phyloP scores from a whole-genome alignment of 208 protist genomes.

The Angomonas ambiguus region DNA sequence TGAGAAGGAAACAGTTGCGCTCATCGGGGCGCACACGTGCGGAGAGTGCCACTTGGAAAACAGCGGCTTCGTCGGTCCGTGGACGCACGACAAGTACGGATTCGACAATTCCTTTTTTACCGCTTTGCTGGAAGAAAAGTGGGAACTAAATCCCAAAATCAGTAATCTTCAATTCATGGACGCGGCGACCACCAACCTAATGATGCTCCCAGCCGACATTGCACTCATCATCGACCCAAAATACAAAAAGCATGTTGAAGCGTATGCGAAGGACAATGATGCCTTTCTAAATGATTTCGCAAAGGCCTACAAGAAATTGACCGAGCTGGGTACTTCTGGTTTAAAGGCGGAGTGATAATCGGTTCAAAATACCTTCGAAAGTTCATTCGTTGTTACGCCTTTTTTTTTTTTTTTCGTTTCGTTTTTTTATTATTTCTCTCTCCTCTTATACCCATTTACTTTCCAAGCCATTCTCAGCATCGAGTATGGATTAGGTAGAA shows the following conservation, averaged over 20 bases:
- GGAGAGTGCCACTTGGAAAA: constrained; percentile 86
- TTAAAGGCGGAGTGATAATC: constrained; percentile 22
- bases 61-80: constrained; percentile 86
- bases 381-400: background rate
- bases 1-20: constrained; percentile 92
- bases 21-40: constrained; percentile 90
- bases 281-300: constrained; percentile 87
- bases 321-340: constrained; percentile 44
- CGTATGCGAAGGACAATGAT: constrained; percentile 91
- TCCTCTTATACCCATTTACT: background rate
- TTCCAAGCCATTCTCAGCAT: background rate
- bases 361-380: constrained; percentile 9
- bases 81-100: constrained; percentile 84
- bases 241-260: constrained; percentile 77
- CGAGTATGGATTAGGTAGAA: background rate
- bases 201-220: constrained; percentile 93
- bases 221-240: constrained; percentile 73
- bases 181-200: constrained; percentile 63
- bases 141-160: constrained; percentile 62
- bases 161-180: constrained; percentile 81
- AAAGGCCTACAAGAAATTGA: constrained; percentile 71
- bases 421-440: constrained; percentile 10
- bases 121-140: constrained; percentile 77
- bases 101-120: constrained; percentile 93
- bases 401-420: constrained; percentile 6